Evolutionary conservation across 1,284 basidiomycete species (phyloP).

Genomic region (Tilletia setariae): DNA sequence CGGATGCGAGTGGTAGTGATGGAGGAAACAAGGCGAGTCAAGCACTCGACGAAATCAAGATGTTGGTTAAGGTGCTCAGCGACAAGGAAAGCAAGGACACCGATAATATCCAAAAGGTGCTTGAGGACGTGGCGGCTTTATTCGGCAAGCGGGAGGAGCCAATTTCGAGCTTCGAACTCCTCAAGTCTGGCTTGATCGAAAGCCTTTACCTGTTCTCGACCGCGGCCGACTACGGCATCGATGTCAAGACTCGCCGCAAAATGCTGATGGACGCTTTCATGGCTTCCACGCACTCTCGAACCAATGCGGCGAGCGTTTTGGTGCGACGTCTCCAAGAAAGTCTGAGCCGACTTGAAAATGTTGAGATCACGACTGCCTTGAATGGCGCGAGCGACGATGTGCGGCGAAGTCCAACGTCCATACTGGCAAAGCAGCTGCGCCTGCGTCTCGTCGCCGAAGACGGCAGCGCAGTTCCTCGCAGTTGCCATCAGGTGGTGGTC

Average conservation of each 20-base stretch:
- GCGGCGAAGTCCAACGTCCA: conserved; percentile 35
- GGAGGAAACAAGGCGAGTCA: conserved; percentile 33
- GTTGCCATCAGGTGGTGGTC: conserved; percentile 45
- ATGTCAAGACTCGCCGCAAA: conserved; percentile 28
- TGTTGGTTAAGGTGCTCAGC: conserved; percentile 26
- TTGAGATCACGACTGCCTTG: conserved; percentile 43
- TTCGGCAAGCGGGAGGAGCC: conserved; percentile 70
- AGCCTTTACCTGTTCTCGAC: conserved; percentile 78
- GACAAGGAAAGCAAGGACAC: conserved; percentile 31
- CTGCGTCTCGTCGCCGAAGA: conserved; percentile 48
- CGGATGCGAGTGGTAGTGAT: conserved; percentile 27
- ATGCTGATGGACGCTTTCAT: conserved; percentile 37
- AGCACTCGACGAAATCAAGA: conserved; percentile 39
- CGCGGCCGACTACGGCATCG: conserved; percentile 22
- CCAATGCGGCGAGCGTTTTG: conserved; percentile 30
- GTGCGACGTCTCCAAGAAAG: conserved; percentile 46
- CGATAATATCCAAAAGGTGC: conserved; percentile 64
- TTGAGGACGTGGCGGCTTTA: conserved; percentile 71
- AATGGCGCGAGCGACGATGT: conserved; percentile 32
- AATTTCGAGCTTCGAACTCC: conserved; percentile 90
- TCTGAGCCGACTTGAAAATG: conserved; percentile 46
- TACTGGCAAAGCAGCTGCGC: conserved; percentile 44
- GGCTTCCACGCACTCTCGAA: conserved; percentile 22
- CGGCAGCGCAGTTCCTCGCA: conserved; percentile 36
- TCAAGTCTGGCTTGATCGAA: conserved; percentile 89